Evolutionary conservation across 306 rosid genomes (phyloP), one percentile per base, ranked within the genome.

Genomic region (Acacia acuminata): DNA sequence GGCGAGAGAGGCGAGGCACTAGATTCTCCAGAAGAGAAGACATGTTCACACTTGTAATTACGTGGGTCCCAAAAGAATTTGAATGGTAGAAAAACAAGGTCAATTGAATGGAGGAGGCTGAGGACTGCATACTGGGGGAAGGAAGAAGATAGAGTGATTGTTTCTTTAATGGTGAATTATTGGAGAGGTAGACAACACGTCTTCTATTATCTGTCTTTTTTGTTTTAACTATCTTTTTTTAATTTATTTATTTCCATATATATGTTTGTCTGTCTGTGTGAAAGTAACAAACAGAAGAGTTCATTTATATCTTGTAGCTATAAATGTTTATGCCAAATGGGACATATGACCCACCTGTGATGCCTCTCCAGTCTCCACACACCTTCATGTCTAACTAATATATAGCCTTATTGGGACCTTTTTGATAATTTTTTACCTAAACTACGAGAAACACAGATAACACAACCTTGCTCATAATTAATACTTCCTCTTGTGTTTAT

Each of bases 141-240:
- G 32, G 32, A 32, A 32, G 36, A 32, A 32, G 36, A 32, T 32
- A 32, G 36, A 32, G 36, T 32, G 4, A 32, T 32, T 32, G 36
- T 2, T 32, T 32, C 36, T 7, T 47, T 7, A 7, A 10, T 67
- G 15, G 72, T 36, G 47, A 67, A 67, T 67, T 67, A 36, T 36
- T 67, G 72, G 25, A 36, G 72, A 67, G 72, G n/a, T 36, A 66
- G 47, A 67, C 72, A 67, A 8, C 72, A 67, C 72, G 36, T 15
- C 65, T 58, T 58, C 65, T 58, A 10, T 55, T 3, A 8, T 24
- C 25, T 58, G 15, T 7, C 24, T 4, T 3, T 47, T 12, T 45
- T 9, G 2, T 7, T 8, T 55, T 12, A 47, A 15, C 16, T 50
- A 50, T 15, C 5, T 50, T 15, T 15, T 0, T 50, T 50, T 3